Base-by-base conservation (phyloP, 306 rosid genomes). In the Gillenia trifoliata region DNA sequence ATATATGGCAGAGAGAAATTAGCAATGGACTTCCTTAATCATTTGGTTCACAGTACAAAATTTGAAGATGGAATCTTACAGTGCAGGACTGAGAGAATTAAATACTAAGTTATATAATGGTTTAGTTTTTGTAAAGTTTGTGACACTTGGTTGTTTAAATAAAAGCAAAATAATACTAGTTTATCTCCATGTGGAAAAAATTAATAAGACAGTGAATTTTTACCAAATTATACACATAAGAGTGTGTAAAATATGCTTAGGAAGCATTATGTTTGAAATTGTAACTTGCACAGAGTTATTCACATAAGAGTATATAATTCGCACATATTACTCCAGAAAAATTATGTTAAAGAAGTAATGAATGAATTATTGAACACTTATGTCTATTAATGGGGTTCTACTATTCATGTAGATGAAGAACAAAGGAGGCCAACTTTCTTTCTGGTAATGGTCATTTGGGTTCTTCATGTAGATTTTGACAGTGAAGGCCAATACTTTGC, bases 1-100 rank as follows among this genome's bases (percentile, higher is more conserved):
- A 87, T 85, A 75, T 87, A 80, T 77, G 81, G 75, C 59, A n/a
- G n/a, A 73, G 75, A 78, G 38, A 71, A 59, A 45, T 71, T 23
- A 78, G 79, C 83, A 85, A 81, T 64, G 85, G 79, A 64, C 72
- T n/a, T 73, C 71, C 72, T 40, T 71, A 57, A 66, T 81, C 71
- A 60, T 33, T 62, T 74, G 65, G 83, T 47, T 73, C 76, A 66
- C 74, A 76, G 84, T 54, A 84, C 70, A 74, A 56, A 28, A 40
- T 22, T 60, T 63, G 79, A 78, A 71, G 74, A 40, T 66, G 81
- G 47, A 73, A 61, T 77, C 33, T 54, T 78, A 65, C 49, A 70
- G n/a, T 25, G 49, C 52, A 45, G 36, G 29, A 9, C 25, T 36
- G 81, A 77, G 70, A 77, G 71, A 22, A n/a, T 36, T 36, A 36